phyloP scores from a whole-genome alignment of 148 eudicot genomes.

The Heliosperma pusillum region DNA sequence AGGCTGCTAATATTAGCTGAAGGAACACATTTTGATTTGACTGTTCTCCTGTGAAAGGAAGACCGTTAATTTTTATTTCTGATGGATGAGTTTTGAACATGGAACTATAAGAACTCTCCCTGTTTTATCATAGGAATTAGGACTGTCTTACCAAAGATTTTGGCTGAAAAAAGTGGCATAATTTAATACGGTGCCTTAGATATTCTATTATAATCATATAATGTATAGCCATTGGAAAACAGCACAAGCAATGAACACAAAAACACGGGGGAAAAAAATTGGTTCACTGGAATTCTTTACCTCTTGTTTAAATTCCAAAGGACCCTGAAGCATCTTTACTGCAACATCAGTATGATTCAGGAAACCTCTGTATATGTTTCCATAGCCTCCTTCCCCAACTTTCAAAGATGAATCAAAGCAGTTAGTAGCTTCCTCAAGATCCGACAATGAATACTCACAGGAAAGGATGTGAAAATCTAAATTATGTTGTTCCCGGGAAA shows the following conservation, averaged over 20 bases:
- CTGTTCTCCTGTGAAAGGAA: not conserved
- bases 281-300: conserved; percentile 25
- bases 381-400: conserved; percentile 88
- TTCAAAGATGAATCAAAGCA: conserved; percentile 45
- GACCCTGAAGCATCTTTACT: conserved; percentile 70
- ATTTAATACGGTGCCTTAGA: not conserved
- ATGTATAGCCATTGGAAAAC: not conserved
- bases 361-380: conserved; percentile 61
- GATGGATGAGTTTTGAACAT: not conserved
- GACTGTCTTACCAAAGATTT: not conserved
- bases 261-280: no score
- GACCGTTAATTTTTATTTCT: not conserved
- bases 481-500: not conserved
- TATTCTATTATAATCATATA: no score
- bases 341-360: conserved; percentile 76
- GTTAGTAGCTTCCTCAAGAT: conserved; percentile 53
- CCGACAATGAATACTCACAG: conserved; percentile 1
- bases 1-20: not conserved
- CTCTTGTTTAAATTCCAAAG: conserved; percentile 64
- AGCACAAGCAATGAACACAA: not conserved
- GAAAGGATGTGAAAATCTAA: not conserved
- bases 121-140: not conserved
- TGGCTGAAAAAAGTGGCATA: not conserved
- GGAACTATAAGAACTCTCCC: not conserved
- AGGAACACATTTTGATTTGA: not conserved